These are phyloP conservation scores for Triangularia verruculosa DNA, from an alignment of 2,329 filamentous ascomycete species.

Conservation along the genomic window DNA sequence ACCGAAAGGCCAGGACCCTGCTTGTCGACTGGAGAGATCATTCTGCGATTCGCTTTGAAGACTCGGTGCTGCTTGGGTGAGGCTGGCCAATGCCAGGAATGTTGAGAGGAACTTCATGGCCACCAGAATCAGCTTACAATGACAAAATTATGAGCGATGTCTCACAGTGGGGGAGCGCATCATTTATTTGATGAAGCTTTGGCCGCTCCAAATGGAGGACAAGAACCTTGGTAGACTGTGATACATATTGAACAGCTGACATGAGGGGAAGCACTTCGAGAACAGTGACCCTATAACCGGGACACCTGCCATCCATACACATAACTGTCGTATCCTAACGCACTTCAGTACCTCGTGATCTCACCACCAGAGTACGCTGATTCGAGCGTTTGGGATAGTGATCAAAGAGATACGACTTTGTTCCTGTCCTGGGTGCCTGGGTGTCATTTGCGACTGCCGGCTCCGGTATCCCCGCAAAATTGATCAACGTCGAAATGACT, in stretches of 20 bases:
- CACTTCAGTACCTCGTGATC: background rate
- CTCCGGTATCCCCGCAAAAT: slow-evolving; percentile 1
- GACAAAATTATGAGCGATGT: background rate
- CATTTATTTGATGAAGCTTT: background rate
- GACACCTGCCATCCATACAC: background rate
- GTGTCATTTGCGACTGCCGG: background rate
- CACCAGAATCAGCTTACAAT: background rate
- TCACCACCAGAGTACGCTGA: background rate
- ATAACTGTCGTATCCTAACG: background rate
- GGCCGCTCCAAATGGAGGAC: background rate
- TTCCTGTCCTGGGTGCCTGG: background rate
- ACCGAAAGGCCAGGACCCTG: slow-evolving; percentile 39
- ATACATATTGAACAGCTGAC: slow-evolving; percentile 14
- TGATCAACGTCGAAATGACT: background rate
- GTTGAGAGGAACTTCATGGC: slow-evolving; percentile 24
- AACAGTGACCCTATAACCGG: background rate
- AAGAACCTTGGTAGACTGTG: slow-evolving; percentile 9
- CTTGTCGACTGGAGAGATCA: background rate
- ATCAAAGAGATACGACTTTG: background rate
- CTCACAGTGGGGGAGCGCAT: background rate
- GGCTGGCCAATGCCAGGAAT: slow-evolving; percentile 20
- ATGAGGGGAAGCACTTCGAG: background rate
- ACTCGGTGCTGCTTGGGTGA: slow-evolving; percentile 15
- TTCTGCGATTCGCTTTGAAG: background rate
- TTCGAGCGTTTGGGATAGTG: background rate